Base-by-base conservation (phyloP, 371 early-diverging fungal species). In the Mortierella sp. region DNA sequence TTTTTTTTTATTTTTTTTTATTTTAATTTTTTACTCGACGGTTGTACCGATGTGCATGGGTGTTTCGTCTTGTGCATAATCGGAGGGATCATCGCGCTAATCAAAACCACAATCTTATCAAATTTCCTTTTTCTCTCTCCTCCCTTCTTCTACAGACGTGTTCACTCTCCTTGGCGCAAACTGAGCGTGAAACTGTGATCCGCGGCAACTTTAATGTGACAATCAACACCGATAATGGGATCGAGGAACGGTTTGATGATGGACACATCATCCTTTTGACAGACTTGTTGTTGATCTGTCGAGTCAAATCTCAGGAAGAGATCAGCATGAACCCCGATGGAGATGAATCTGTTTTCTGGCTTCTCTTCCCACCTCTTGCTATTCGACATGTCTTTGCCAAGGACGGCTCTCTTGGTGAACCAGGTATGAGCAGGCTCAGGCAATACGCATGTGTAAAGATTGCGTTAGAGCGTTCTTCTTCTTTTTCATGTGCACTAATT, bases 181-280 rank as follows among this genome's bases (percentile, higher is more conserved):
- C 73, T 21, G 80, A 79, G 45, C 80, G 80, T 45, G 66, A 73
- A 28, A 43, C 73, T 7, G 14, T 66, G 9, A 58, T 73, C 55
- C 70, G 80, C 23, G 62, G 67, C 19, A 70, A 79, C 55, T 21
- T 73, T 7, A 12, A 51, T 18, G 69, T 73, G 50, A 48, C 63
- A 23, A 66, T 79, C 55, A 47, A 70, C 4, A 69, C 73, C 14
- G 80, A 73, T 25, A 67, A 73, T 7, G 73, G 58, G 9, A 53
- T 64, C 19, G 67, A 70, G 16, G 70, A 77, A 18, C 53, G 62
- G 15, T 79, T 69, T 43, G 70, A 73, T 16, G 80, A 79, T 55
- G 80, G 80, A n/a, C 70, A 79, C 23, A 63, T 79, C 59, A 66
- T 79, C 44, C 73, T 79, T 26, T 51, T 79, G 23, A 70, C 80